Evolutionary conservation across 2,329 filamentous ascomycete species (phyloP).

Genomic region (Arthrobotrys sphaeroides): DNA sequence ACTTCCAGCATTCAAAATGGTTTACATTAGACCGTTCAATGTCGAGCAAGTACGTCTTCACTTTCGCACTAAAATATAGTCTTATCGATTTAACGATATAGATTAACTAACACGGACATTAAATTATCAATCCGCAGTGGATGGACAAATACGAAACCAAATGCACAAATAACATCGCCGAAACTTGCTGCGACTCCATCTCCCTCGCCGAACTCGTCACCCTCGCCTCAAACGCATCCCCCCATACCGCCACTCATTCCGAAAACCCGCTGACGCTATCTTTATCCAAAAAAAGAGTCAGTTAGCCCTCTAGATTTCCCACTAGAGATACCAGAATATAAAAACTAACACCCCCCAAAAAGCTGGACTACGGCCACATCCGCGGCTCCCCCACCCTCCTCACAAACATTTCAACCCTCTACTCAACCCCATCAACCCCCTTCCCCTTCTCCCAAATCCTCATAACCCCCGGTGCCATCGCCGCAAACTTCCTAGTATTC

Average conservation of each 20-base stretch:
- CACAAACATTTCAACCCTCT: slow-evolving; percentile 72
- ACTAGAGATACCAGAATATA: neutral
- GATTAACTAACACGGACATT: no score
- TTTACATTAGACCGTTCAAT: slow-evolving; percentile 70
- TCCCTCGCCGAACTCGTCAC: slow-evolving; percentile 74
- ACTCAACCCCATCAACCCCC: slow-evolving; percentile 68
- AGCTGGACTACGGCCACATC: slow-evolving; percentile 78
- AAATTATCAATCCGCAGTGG: slow-evolving; percentile 64
- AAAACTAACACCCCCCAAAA: slow-evolving; percentile 61
- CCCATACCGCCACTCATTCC: slow-evolving; percentile 55
- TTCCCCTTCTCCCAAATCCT: slow-evolving; percentile 71
- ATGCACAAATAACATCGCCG: slow-evolving; percentile 75
- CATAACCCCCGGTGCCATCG: slow-evolving; percentile 81
- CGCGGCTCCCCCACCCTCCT: slow-evolving; percentile 73
- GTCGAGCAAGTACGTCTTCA: slow-evolving; percentile 72
- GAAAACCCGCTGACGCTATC: slow-evolving; percentile 37
- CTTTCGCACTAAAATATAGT: no score
- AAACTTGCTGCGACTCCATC: slow-evolving; percentile 80
- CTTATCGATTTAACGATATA: neutral
- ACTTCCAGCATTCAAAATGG: slow-evolving; percentile 62
- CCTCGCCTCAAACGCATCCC: slow-evolving; percentile 62
- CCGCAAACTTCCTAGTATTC: slow-evolving; percentile 82
- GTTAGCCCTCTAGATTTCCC: neutral
- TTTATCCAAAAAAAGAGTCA: slow-evolving; percentile 55
- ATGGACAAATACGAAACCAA: slow-evolving; percentile 71